Conservation (phyloP, 352 stramenopile species). For the Phytopythium delawarense region DNA sequence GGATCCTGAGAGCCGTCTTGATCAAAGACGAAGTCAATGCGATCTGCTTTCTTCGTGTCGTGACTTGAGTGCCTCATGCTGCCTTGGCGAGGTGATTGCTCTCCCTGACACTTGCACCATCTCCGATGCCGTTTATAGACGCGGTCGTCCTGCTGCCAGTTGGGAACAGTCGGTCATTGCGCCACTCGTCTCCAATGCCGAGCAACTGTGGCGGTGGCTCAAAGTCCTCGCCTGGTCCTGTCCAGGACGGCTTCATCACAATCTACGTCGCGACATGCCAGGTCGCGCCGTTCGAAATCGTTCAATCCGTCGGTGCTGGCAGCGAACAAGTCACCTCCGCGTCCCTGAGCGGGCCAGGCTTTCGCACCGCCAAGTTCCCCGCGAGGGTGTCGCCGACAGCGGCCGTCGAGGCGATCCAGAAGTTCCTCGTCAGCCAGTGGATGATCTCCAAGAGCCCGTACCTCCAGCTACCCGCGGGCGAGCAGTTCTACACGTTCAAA, state of each 20-base stretch:
- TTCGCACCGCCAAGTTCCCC: conserved; percentile 38
- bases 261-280: conserved; percentile 64
- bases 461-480: conserved; percentile 25
- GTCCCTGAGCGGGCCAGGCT: not conserved
- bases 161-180: not conserved
- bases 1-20: not conserved
- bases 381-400: conserved; percentile 35
- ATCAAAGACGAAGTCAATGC: not conserved
- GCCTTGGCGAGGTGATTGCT: too few relatives aligned
- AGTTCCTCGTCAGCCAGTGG: conserved; percentile 61
- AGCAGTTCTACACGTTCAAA: conserved; percentile 78
- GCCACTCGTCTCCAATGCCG: not conserved
- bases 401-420: conserved; percentile 42
- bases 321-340: not conserved
- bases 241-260: conserved; percentile 22
- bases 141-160: too few relatives aligned
- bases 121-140: not conserved
- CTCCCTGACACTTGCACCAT: not conserved
- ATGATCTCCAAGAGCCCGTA: conserved; percentile 55
- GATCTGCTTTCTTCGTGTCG: not conserved
- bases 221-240: not conserved
- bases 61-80: too few relatives aligned
- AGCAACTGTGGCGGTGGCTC: not conserved
- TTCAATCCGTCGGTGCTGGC: not conserved
- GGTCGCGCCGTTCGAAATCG: conserved; percentile 18